A percentile compares a stretch with the other conserved stretches of the same genome.
These are phyloP conservation scores for Wickerhamiella kazuoi DNA, from an alignment of 805 yeast species.

Conservation along the genomic window DNA sequence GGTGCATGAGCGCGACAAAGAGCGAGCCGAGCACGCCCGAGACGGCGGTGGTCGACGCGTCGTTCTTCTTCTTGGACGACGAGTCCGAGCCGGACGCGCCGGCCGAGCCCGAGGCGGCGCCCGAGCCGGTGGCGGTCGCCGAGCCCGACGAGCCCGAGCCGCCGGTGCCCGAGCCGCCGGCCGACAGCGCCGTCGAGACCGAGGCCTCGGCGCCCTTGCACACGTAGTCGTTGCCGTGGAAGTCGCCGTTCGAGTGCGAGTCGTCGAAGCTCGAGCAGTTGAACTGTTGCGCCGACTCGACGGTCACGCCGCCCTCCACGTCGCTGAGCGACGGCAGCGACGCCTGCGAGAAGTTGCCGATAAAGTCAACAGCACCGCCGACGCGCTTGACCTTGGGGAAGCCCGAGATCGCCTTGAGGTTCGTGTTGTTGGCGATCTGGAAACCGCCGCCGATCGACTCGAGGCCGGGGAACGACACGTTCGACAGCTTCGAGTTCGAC, in stretches of 20 bases:
- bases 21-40: slow-evolving; percentile 11
- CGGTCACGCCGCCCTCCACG: slow-evolving; percentile 83
- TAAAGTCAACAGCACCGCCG: slow-evolving; percentile 73
- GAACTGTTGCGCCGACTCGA: slow-evolving; percentile 48
- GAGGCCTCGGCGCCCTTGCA: slow-evolving; percentile 23
- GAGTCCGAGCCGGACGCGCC: slow-evolving; percentile 4
- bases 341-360: slow-evolving; percentile 69
- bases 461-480: slow-evolving; percentile 51
- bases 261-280: slow-evolving; percentile 62
- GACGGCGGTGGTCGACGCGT: slow-evolving; percentile 9
- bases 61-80: slow-evolving; percentile 4
- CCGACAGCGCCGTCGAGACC: slow-evolving; percentile 10
- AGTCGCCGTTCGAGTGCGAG: slow-evolving; percentile 59
- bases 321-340: slow-evolving; percentile 52
- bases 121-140: slow-evolving; percentile 5
- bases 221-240: slow-evolving; percentile 73
- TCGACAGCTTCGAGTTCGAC: slow-evolving; percentile 56
- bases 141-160: slow-evolving; percentile 4
- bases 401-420: slow-evolving; percentile 46
- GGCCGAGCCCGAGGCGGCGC: slow-evolving; percentile 5
- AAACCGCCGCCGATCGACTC: slow-evolving; percentile 83
- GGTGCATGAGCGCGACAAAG: slow-evolving; percentile 10
- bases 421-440: slow-evolving; percentile 68
- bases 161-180: slow-evolving; percentile 7
- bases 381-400: slow-evolving; percentile 57